phyloP scores from a whole-genome alignment of 306 rosid genomes.

The Crotalaria pallida region DNA sequence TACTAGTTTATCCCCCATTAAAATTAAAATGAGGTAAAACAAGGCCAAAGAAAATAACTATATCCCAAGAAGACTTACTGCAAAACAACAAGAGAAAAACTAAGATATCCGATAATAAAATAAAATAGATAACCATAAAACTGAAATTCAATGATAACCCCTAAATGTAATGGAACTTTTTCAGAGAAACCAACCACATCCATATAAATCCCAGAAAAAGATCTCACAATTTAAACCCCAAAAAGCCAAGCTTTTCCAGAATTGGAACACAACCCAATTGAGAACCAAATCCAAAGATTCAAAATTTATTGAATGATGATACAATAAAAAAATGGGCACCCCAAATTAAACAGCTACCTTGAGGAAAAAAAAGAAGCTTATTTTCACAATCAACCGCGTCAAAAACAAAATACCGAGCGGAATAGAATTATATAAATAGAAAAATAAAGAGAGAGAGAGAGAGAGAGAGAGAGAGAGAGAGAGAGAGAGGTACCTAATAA shows the following conservation, averaged over 20 bases:
- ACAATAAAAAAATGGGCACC: background rate
- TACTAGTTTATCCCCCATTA: background rate
- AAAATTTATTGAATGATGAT: background rate
- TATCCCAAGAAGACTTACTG: background rate
- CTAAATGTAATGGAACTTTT: background rate
- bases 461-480: background rate
- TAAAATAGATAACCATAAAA: too few species aligned
- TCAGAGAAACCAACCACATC: background rate
- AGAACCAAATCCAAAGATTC: slow-evolving; percentile 3
- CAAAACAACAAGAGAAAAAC: background rate
- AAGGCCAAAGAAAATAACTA: background rate
- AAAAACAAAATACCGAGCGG: background rate
- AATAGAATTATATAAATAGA: background rate
- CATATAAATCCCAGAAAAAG: background rate
- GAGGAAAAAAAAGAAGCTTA: too few species aligned
- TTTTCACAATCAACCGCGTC: background rate
- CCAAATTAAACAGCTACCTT: background rate
- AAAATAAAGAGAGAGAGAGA: background rate
- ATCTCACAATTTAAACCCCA: background rate
- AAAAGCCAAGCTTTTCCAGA: background rate
- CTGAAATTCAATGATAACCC: background rate
- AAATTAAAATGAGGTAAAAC: background rate
- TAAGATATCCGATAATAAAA: too few species aligned
- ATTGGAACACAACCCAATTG: background rate
- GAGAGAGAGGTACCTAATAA: slow-evolving; percentile 1